A percentile compares a stretch with the other conserved stretches of the same genome.
Conservation (phyloP, 176 grass and related monocot species). For the Canna indica region DNA sequence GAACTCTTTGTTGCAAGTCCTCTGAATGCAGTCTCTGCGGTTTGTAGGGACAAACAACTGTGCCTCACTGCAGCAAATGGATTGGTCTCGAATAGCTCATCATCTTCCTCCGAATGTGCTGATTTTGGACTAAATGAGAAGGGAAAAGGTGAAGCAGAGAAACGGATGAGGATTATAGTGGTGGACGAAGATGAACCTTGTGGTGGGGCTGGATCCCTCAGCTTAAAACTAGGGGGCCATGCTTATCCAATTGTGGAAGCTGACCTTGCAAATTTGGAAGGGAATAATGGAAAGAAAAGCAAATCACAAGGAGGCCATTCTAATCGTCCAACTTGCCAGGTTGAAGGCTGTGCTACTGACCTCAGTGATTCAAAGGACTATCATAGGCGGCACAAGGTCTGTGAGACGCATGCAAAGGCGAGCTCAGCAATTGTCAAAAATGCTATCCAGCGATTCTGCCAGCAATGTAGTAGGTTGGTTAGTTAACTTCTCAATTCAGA, state of each 20-base stretch:
- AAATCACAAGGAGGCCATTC: constrained; percentile 8
- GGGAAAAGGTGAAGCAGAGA: constrained; percentile 35
- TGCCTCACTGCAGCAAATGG: not conserved
- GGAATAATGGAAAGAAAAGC: constrained; percentile 26
- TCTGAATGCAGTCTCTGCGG: not conserved
- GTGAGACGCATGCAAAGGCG: constrained; percentile 55
- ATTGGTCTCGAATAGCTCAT: constrained; percentile 4
- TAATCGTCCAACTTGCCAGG: constrained; percentile 43
- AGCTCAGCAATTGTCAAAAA: constrained; percentile 28
- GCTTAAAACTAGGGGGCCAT: constrained; percentile 12
- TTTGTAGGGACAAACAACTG: constrained; percentile 26
- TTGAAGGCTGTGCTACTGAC: constrained; percentile 48
- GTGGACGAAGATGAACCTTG: constrained; percentile 25
- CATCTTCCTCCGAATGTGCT: constrained; percentile 5
- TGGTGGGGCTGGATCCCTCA: constrained; percentile 6
- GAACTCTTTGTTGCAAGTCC: constrained; percentile 38
- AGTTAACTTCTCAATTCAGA: not conserved
- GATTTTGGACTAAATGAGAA: constrained; percentile 22
- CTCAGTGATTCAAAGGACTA: constrained; percentile 53
- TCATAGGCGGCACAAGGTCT: constrained; percentile 74
- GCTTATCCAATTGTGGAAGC: constrained; percentile 4
- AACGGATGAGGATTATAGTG: constrained; percentile 34
- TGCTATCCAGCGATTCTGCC: constrained; percentile 65
- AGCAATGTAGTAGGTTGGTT: constrained; percentile 84
- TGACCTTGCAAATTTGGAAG: constrained; percentile 23